Conservation (phyloP, 2,329 filamentous ascomycete genomes). For the Alternaria solani region DNA sequence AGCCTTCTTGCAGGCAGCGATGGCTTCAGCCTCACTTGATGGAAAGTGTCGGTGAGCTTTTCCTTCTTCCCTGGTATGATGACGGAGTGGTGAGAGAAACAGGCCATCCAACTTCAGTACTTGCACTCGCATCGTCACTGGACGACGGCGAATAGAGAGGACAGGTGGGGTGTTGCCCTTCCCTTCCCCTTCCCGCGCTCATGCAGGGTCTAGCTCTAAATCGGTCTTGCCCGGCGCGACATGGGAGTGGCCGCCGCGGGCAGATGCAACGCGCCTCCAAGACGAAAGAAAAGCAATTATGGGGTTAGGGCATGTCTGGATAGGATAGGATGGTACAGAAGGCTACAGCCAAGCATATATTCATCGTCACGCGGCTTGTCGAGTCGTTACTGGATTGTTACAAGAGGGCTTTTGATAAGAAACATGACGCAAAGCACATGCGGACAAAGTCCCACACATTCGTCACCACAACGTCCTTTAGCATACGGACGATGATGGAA, state of each 20-base stretch:
- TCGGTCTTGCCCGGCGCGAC: not conserved
- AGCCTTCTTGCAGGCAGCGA: slow-evolving; percentile 1
- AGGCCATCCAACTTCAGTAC: not conserved
- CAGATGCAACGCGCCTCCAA: not conserved
- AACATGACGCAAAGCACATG: not conserved
- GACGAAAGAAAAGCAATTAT: not conserved
- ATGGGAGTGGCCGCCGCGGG: not conserved
- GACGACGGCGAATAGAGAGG: no score
- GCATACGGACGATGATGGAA: not conserved
- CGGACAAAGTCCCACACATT: not conserved
- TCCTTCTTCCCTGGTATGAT: no score
- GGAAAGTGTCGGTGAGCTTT: not conserved
- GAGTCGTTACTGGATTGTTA: not conserved
- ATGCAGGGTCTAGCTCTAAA: slow-evolving; percentile 22
- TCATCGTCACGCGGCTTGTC: not conserved
- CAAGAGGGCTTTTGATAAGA: not conserved
- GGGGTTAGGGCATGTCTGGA: no score
- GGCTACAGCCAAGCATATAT: not conserved
- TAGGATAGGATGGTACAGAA: not conserved
- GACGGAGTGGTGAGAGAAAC: not conserved
- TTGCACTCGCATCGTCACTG: no score
- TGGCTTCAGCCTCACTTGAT: not conserved
- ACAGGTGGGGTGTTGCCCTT: not conserved
- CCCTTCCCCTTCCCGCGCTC: slow-evolving; percentile 13
- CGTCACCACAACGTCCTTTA: not conserved